Evolutionary conservation across 1,284 basidiomycete species (phyloP), one percentile per base, ranked within the genome.

Genomic region (Papiliotrema fonsecae): DNA sequence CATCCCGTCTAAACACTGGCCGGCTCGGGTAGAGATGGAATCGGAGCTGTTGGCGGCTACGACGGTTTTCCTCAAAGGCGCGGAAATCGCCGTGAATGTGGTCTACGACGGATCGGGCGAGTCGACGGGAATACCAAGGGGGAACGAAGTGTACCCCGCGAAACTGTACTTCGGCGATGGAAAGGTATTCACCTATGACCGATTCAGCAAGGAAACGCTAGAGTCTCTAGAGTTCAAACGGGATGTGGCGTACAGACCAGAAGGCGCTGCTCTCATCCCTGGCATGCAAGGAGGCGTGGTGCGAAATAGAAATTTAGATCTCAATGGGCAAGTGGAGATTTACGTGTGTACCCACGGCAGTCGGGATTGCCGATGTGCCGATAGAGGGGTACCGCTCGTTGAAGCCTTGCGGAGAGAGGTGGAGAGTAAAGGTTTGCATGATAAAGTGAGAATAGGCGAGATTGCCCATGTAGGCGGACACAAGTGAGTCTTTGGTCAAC

Each of bases 381-480:
- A 84, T 19, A 77, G 69, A 16, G 88, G 88, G 0, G 77, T 71
- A 10, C 63, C 68, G 6, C 55, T 77, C 16, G 67, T 73, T 2
- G 47, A 50, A 2, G 64, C 65, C 1, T 54, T 75, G 24, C 50
- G 58, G 65, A 72, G 42, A 62, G 77, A 43, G 77, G 80, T 61
- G 53, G 47, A 45, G 22, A 48, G 46, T 39, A 46, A 49, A 39
- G 49, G 56, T 1, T 13, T 63, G 44, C 54, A 39, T 1, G 52
- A 50, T 7, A 18, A 49, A 44, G 60, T 74, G 2, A 75, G 72
- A 42, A 72, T 90, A 1, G 80, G 80, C 2, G 82, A 87, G 57
- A 79, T 86, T 13, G 84, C 79, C 1, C 88, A 91, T 72, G 83
- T 91, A 37, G 88, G 88, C 2, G 87, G 87, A 22, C 88, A 92